phyloP scores from a whole-genome alignment of 345 rosid genomes.

The Brassica nigra region DNA sequence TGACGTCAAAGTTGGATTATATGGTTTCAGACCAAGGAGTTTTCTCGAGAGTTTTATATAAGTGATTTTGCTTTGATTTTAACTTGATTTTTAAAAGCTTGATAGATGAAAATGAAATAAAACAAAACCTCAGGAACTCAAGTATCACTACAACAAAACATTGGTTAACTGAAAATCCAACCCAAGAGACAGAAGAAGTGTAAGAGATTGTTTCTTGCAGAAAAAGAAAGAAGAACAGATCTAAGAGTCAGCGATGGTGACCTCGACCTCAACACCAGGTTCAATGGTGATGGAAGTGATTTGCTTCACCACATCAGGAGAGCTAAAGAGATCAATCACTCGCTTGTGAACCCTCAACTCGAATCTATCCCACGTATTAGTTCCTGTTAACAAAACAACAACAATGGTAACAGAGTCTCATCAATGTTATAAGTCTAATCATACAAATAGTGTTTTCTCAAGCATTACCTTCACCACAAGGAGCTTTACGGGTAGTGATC shows the following conservation, averaged over 20 bases:
- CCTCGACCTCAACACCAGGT: slow-evolving; percentile 70
- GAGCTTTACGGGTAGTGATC: slow-evolving; percentile 53
- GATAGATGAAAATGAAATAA: neutral
- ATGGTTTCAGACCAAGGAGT: too few species aligned
- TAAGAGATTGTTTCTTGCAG: slow-evolving; percentile 4
- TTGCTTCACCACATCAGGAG: slow-evolving; percentile 70
- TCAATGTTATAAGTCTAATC: neutral
- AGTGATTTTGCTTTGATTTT: too few species aligned
- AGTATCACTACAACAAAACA: slow-evolving; percentile 22
- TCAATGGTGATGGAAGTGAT: slow-evolving; percentile 67
- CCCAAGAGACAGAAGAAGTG: neutral
- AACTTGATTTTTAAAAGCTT: too few species aligned
- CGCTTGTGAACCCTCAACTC: slow-evolving; percentile 67
- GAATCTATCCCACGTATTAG: slow-evolving; percentile 68
- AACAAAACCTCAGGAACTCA: slow-evolving; percentile 5
- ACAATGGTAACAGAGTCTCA: neutral
- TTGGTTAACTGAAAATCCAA: neutral
- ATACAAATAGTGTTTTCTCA: neutral
- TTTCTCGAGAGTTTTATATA: too few species aligned
- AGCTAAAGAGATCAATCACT: slow-evolving; percentile 61
- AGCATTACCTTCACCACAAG: slow-evolving; percentile 56
- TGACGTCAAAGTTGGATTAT: too few species aligned
- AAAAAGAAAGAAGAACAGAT: neutral
- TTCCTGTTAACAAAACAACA: slow-evolving; percentile 41
- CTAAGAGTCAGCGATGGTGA: slow-evolving; percentile 54